These are phyloP conservation scores for Penicillium steckii DNA, from an alignment of 495 filamentous ascomycete genomes.

Conservation along the genomic window DNA sequence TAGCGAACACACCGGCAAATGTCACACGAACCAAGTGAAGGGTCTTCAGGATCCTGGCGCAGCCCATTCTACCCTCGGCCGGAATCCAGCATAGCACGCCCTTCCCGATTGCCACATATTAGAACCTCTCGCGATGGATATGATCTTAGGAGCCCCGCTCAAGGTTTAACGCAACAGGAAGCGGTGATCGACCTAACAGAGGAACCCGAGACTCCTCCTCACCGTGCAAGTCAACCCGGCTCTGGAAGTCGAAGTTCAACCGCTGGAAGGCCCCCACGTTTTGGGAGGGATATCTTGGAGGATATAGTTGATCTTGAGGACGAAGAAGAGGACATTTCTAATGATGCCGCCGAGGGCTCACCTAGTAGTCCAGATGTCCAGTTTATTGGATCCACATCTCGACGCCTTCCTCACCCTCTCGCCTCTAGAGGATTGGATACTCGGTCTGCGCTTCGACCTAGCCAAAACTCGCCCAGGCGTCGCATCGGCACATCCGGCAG, in stretches of 20 bases:
- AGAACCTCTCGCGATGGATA: slow-evolving; percentile 46
- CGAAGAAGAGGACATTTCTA: slow-evolving; percentile 20
- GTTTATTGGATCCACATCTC: slow-evolving; percentile 31
- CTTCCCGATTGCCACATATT: slow-evolving; percentile 25
- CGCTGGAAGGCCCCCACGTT: slow-evolving; percentile 26
- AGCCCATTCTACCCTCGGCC: slow-evolving; percentile 17
- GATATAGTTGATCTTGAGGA: slow-evolving; percentile 40
- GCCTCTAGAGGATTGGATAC: not conserved
- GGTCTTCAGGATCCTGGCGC: slow-evolving; percentile 19
- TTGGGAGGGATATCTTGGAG: slow-evolving; percentile 34
- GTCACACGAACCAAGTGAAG: slow-evolving; percentile 19
- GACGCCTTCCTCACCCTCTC: slow-evolving; percentile 11
- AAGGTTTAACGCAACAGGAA: slow-evolving; percentile 23
- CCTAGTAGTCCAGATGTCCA: slow-evolving; percentile 41
- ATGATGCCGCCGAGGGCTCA: slow-evolving; percentile 13
- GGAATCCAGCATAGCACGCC: slow-evolving; percentile 9
- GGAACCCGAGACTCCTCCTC: slow-evolving; percentile 42
- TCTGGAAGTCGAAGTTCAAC: slow-evolving; percentile 6
- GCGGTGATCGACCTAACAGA: slow-evolving; percentile 57
- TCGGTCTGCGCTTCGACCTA: not conserved
- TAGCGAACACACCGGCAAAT: slow-evolving; percentile 43
- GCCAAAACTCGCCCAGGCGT: not conserved
- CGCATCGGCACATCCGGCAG: not conserved
- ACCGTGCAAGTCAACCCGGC: not conserved
- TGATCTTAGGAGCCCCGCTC: slow-evolving; percentile 49